Conservation (phyloP, 352 stramenopile species). For the Pythium sp. region DNA sequence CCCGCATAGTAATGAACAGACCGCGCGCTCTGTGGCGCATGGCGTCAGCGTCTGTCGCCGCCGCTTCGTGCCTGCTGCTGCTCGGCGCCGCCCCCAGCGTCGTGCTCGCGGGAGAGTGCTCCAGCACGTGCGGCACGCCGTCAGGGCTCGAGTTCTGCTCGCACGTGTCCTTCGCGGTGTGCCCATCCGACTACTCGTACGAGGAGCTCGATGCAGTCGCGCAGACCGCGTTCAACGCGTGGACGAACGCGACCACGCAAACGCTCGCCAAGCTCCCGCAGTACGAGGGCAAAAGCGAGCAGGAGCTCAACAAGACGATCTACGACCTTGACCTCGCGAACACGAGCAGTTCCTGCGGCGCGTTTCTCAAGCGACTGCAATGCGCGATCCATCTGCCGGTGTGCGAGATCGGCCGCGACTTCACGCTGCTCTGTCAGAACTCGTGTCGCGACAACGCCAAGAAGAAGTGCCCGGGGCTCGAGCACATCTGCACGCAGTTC, state of each 20-base stretch:
- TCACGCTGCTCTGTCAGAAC: slow-evolving; percentile 52
- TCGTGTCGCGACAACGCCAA: slow-evolving; percentile 64
- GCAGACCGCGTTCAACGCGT: slow-evolving; percentile 36
- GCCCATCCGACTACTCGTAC: slow-evolving; percentile 51
- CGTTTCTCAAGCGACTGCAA: slow-evolving; percentile 55
- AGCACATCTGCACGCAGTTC: slow-evolving; percentile 51
- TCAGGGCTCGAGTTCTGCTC: slow-evolving; percentile 74
- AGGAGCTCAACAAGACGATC: slow-evolving; percentile 38
- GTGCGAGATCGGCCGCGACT: slow-evolving; percentile 77
- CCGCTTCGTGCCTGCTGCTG: neutral
- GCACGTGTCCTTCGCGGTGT: slow-evolving; percentile 75
- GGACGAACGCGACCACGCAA: slow-evolving; percentile 46
- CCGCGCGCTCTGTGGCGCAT: slow-evolving; percentile 8
- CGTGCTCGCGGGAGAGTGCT: slow-evolving; percentile 34
- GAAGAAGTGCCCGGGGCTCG: slow-evolving; percentile 60
- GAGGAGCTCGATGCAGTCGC: slow-evolving; percentile 55
- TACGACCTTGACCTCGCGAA: slow-evolving; percentile 60
- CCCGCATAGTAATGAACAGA: slow-evolving; percentile 1
- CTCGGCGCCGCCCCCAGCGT: neutral
- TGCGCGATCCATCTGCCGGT: slow-evolving; percentile 77
- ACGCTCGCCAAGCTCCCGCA: slow-evolving; percentile 45
- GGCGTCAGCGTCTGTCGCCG: neutral
- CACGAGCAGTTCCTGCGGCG: slow-evolving; percentile 53
- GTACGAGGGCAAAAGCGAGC: slow-evolving; percentile 32
- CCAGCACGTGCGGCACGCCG: slow-evolving; percentile 72